Base-by-base conservation (phyloP, 2,329 filamentous ascomycete genomes). In the Tolypocladium amazonense region DNA sequence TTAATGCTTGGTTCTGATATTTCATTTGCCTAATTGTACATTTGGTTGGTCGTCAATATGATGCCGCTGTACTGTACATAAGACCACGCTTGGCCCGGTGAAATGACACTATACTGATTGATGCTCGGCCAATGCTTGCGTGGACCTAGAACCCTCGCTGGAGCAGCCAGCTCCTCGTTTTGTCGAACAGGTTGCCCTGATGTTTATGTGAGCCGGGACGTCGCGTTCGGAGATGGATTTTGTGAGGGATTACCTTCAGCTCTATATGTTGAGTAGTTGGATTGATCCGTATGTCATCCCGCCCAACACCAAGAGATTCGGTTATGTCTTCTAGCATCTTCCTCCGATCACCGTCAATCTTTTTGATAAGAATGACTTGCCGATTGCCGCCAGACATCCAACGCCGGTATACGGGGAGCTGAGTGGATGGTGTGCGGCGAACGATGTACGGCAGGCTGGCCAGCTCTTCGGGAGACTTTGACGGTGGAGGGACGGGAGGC, bases 371-470 rank as follows among this genome's bases (percentile, higher is more conserved):
- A 6, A 93, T 95, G 67, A 89, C 75, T 67, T 86, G 84, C 69
- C 86, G 80, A 64, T 89, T 94, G 18, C 90, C 90, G 58, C 91
- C 91, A 15, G 85, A 81, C 76, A 90, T 92, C 64, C 76, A 78
- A 65, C 85, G 79, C 20, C 86, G 79, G 76, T 97, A 99, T 53
- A 97, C 82, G 30, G 90, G 86, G 3, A 94, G 77, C 65, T 90
- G 85, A 56, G 85, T 83, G 43, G 83, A 87, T 1, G 79, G 76
- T 3, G 90, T 93, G 62, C 91, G 87, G 57, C 79, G 79, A 64
- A 97, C 81, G 67, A 86, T 81, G 77, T 92, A 96, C 14, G 84
- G 81, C 30, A 66, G 60, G 15, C 63, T 56, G 15, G 64, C 63
- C 15, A 75, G 66, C 56, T 74, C 65, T 41, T 71, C 66, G 11